Conservation (phyloP, 2,329 filamentous ascomycete species). For the Aspergillus clavatus region DNA sequence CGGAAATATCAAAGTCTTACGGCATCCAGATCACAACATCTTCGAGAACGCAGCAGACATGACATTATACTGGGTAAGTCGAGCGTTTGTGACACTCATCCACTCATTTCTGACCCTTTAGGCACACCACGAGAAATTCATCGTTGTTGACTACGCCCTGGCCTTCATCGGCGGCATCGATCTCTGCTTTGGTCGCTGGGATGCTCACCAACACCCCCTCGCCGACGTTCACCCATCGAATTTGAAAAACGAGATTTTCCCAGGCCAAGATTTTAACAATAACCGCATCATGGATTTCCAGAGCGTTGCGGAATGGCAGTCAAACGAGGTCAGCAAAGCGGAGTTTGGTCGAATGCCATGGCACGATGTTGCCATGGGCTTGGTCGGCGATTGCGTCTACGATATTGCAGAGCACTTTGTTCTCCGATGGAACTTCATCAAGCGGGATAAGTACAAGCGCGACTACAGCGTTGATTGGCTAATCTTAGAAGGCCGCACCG, state of each 20-base stretch:
- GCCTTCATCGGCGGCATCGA: constrained; percentile 95
- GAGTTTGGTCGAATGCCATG: constrained; percentile 96
- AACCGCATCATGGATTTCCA: constrained; percentile 95
- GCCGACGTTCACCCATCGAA: constrained; percentile 84
- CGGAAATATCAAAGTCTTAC: constrained; percentile 83
- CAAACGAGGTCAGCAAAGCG: constrained; percentile 85
- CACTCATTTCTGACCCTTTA: constrained; percentile 11
- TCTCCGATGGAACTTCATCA: constrained; percentile 92
- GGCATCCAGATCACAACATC: constrained; percentile 92
- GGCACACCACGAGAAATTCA: constrained; percentile 96
- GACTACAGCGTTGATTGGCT: constrained; percentile 82
- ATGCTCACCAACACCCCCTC: constrained; percentile 76
- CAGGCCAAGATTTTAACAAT: constrained; percentile 97
- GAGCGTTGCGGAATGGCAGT: constrained; percentile 84
- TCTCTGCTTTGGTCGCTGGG: constrained; percentile 94
- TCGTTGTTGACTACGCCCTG: constrained; percentile 84
- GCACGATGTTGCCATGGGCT: constrained; percentile 90
- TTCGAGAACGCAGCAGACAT: constrained; percentile 91
- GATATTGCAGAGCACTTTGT: constrained; percentile 96
- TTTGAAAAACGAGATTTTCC: constrained; percentile 78
- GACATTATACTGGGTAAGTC: constrained; percentile 78
- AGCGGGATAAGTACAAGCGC: constrained; percentile 96
- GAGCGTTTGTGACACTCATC: not conserved
- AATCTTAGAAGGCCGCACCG: constrained; percentile 67
- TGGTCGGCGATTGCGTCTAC: constrained; percentile 84